phyloP scores from a whole-genome alignment of 371 early-diverging fungal genomes.

The Mucor saturninus region DNA sequence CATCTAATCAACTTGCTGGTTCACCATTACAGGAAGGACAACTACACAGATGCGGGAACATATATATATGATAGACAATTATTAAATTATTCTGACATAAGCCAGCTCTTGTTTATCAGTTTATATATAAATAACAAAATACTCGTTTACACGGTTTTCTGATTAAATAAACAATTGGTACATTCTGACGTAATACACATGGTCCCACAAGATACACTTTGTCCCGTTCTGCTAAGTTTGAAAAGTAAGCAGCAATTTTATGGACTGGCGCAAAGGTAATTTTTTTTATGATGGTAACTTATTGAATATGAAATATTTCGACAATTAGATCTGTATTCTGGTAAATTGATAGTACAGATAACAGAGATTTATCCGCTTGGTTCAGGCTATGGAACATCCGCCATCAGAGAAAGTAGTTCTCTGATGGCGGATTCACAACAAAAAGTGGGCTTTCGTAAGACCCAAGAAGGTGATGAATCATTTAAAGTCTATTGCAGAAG shows the following conservation, averaged over 20 bases:
- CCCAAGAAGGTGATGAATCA: slow-evolving; percentile 16
- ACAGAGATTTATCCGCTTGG: slow-evolving; percentile 13
- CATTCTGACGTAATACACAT: slow-evolving; percentile 11
- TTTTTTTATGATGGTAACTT: neutral
- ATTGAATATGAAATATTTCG: neutral
- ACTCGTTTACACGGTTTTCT: slow-evolving; percentile 8
- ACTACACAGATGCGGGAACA: too few species aligned
- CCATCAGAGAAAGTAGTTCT: slow-evolving; percentile 25
- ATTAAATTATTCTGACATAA: too few species aligned
- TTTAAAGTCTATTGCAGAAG: slow-evolving; percentile 10
- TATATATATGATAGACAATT: too few species aligned
- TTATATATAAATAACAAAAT: too few species aligned
- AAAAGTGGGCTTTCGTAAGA: neutral
- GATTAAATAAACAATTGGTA: slow-evolving; percentile 12
- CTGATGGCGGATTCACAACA: neutral
- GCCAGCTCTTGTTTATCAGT: too few species aligned
- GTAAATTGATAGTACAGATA: slow-evolving; percentile 20
- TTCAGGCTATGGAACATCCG: slow-evolving; percentile 19
- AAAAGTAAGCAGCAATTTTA: slow-evolving; percentile 10
- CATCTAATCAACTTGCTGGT: too few species aligned
- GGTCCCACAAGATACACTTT: slow-evolving; percentile 25
- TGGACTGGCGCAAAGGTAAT: slow-evolving; percentile 35
- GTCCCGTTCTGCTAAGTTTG: slow-evolving; percentile 14
- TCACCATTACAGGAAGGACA: too few species aligned
- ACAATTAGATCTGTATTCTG: slow-evolving; percentile 13